Conservation (phyloP, 192 early-diverging fungal genomes). For the Coemansia sp. region DNA sequence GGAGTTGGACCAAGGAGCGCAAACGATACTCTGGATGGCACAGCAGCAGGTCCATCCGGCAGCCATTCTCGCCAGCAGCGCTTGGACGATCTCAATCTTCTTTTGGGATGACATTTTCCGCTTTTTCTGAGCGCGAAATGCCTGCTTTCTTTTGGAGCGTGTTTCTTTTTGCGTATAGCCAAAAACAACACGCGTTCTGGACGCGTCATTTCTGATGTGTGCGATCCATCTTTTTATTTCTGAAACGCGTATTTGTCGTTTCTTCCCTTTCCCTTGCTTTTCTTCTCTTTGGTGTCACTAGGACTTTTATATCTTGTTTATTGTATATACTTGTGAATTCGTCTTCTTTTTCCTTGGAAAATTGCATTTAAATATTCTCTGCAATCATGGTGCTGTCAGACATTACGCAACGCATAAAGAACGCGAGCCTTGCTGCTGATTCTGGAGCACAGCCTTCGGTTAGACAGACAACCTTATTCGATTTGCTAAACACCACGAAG, state of each 20-base stretch:
- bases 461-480: constrained; percentile 44
- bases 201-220: neutral
- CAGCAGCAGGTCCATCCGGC: constrained; percentile 34
- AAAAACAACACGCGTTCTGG: neutral
- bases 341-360: neutral
- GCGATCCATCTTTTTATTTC: constrained; percentile 1
- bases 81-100: constrained; percentile 46
- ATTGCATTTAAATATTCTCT: neutral
- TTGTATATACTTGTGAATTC: neutral
- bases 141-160: neutral
- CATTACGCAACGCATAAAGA: constrained; percentile 42
- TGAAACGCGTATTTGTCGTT: neutral
- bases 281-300: neutral
- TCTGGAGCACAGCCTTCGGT: constrained; percentile 4
- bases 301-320: neutral
- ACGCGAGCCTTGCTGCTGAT: constrained; percentile 5
- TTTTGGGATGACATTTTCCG: constrained; percentile 25
- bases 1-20: constrained; percentile 11
- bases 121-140: neutral
- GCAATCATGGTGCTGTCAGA: constrained; percentile 34
- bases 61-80: constrained; percentile 53
- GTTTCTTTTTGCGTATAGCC: neutral
- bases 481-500: constrained; percentile 30
- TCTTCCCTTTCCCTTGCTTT: neutral
- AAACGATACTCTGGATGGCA: constrained; percentile 16